These are phyloP conservation scores for Sphagnum magellanicum DNA, from an alignment of 228 moss, liverwort and hornwort species.

Conservation along the genomic window DNA sequence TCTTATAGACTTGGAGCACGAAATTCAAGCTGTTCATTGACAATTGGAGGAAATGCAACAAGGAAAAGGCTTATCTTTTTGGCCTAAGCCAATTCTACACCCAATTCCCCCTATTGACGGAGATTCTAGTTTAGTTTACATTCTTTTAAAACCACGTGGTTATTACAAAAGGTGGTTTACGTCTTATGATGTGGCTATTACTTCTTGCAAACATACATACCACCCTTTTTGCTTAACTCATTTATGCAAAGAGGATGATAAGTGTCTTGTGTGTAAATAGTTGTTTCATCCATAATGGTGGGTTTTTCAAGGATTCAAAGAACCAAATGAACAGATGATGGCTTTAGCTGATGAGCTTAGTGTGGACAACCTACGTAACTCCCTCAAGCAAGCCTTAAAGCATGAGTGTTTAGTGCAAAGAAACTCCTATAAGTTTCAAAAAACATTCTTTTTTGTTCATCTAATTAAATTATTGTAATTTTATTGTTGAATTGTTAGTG, in stretches of 20 bases:
- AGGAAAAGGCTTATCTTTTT: not conserved
- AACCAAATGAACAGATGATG: not conserved
- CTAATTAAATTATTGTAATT: not conserved
- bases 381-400: not conserved
- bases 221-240: not conserved
- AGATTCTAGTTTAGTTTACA: not conserved
- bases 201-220: not conserved
- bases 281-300: not conserved
- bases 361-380: not conserved
- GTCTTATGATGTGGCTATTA: not conserved
- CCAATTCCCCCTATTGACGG: not conserved
- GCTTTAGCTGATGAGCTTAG: not conserved
- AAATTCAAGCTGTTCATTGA: not conserved
- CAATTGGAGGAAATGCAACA: not conserved
- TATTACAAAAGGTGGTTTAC: not conserved
- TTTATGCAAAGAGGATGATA: not conserved
- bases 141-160: not conserved
- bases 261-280: not conserved
- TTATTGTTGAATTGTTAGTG: too few relatives aligned
- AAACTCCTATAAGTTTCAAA: not conserved
- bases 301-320: not conserved
- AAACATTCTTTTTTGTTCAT: not conserved
- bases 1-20: not conserved
- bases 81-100: not conserved
- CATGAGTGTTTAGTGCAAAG: not conserved